These are phyloP conservation scores for Skeletonema costatum DNA, from an alignment of 108 stramenopile genomes.

Conservation along the genomic window DNA sequence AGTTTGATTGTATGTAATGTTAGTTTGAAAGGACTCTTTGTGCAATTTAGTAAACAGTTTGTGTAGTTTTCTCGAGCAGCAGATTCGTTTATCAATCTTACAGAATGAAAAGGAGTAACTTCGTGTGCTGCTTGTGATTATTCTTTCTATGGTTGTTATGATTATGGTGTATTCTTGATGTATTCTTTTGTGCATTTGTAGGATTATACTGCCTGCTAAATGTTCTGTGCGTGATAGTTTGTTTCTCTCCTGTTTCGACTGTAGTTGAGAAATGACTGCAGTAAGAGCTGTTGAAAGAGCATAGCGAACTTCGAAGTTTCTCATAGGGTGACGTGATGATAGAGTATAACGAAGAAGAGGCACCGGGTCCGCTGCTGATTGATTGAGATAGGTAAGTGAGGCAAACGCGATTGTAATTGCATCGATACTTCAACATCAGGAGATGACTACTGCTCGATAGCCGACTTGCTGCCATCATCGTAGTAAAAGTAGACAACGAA, in stretches of 20 bases:
- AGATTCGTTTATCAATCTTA: conserved; percentile 6
- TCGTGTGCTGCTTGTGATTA: background rate
- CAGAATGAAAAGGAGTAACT: conserved; percentile 4
- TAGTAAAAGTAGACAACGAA: too few species aligned
- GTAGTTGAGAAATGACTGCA: background rate
- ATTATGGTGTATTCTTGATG: background rate
- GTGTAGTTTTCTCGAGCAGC: conserved; percentile 13
- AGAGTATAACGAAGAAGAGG: background rate
- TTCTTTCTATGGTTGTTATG: background rate
- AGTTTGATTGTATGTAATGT: background rate
- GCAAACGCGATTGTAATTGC: background rate
- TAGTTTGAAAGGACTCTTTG: background rate
- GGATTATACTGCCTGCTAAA: background rate
- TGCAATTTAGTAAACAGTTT: background rate
- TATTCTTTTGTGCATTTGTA: background rate
- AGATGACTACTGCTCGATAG: background rate
- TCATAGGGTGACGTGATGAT: background rate
- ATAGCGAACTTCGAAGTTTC: background rate
- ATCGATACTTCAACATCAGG: background rate
- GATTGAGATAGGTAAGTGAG: background rate
- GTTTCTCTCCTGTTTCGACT: background rate
- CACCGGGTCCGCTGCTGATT: background rate
- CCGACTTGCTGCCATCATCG: background rate
- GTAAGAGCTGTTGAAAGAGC: background rate
- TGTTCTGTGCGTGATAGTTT: background rate